Conservation (phyloP, 305 asterid species). For the Andrographis paniculata region DNA sequence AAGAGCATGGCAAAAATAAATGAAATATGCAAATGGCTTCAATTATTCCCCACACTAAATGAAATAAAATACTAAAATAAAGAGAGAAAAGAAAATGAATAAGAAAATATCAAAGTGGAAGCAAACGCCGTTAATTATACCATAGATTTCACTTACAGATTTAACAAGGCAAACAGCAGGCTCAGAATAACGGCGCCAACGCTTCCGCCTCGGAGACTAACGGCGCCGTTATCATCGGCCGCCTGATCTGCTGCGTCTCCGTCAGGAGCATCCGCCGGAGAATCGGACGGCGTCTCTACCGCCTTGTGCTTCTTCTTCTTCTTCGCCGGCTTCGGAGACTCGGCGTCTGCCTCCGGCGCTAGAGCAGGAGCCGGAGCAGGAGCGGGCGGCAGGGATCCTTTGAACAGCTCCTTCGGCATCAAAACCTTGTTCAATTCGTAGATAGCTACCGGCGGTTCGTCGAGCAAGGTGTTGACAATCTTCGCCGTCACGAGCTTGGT, state of each 20-base stretch:
- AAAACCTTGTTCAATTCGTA: slow-evolving; percentile 57
- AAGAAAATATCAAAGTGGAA: neutral
- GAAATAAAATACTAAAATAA: neutral
- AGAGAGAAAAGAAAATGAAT: neutral
- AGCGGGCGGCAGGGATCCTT: slow-evolving; percentile 33
- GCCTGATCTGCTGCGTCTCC: slow-evolving; percentile 53
- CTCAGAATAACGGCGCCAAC: slow-evolving; percentile 30
- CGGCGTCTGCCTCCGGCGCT: slow-evolving; percentile 33
- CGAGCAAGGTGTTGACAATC: slow-evolving; percentile 43
- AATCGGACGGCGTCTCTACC: slow-evolving; percentile 53
- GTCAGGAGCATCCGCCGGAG: slow-evolving; percentile 73
- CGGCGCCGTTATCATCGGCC: slow-evolving; percentile 35
- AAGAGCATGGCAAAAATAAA: neutral
- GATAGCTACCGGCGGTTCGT: slow-evolving; percentile 60
- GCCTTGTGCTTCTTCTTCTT: slow-evolving; percentile 48
- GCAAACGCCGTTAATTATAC: neutral
- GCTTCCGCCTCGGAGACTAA: slow-evolving; percentile 33
- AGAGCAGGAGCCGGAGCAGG: slow-evolving; percentile 63
- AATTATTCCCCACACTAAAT: neutral
- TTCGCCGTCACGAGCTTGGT: slow-evolving; percentile 62
- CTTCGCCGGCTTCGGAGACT: slow-evolving; percentile 45
- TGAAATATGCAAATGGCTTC: neutral
- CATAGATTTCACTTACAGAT: slow-evolving; percentile 24
- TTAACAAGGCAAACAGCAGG: slow-evolving; percentile 27
- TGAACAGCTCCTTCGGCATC: slow-evolving; percentile 62